Conservation (phyloP, 2,329 filamentous ascomycete species). For the Fusarium mundagurra region DNA sequence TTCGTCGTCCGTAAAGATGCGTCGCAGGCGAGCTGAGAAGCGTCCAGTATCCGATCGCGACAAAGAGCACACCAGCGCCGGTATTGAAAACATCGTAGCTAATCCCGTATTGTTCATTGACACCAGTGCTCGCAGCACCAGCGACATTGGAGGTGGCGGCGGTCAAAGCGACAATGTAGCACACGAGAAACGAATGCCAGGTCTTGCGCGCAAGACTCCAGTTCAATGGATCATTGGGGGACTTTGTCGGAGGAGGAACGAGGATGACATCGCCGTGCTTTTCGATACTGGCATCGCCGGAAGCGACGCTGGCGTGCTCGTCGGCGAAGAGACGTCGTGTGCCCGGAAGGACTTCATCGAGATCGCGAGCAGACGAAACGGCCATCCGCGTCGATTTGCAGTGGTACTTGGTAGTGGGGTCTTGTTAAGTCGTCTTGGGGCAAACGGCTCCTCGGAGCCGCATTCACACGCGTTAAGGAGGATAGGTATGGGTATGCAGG, state of each 20-base stretch:
- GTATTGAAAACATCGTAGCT: conserved; percentile 63
- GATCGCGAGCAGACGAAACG: conserved; percentile 25
- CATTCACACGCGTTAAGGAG: conserved; percentile 35
- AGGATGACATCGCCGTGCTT: conserved; percentile 58
- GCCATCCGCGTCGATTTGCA: conserved; percentile 32
- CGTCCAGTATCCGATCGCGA: conserved; percentile 65
- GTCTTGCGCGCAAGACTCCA: conserved; percentile 59
- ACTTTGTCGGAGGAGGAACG: conserved; percentile 62
- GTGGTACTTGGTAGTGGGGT: not conserved
- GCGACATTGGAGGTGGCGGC: conserved; percentile 66
- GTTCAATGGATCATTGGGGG: conserved; percentile 63
- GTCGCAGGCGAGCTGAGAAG: conserved; percentile 62
- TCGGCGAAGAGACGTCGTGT: conserved; percentile 44
- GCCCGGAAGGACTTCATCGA: conserved; percentile 44
- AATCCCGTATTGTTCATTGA: conserved; percentile 61
- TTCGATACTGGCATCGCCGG: conserved; percentile 38
- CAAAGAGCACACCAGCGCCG: conserved; percentile 65
- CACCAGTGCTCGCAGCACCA: conserved; percentile 60
- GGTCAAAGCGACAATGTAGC: conserved; percentile 64
- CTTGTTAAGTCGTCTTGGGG: conserved; percentile 14
- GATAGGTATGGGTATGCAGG: conserved; percentile 29
- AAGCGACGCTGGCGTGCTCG: conserved; percentile 39
- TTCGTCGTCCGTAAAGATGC: conserved; percentile 63
- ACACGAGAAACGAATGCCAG: conserved; percentile 62
- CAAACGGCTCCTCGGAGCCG: conserved; percentile 37